Percentiles rank a stretch among this genome's conserved stretches.
phyloP scores from a whole-genome alignment of 352 stramenopile genomes.

The Pythium aristosporum region DNA sequence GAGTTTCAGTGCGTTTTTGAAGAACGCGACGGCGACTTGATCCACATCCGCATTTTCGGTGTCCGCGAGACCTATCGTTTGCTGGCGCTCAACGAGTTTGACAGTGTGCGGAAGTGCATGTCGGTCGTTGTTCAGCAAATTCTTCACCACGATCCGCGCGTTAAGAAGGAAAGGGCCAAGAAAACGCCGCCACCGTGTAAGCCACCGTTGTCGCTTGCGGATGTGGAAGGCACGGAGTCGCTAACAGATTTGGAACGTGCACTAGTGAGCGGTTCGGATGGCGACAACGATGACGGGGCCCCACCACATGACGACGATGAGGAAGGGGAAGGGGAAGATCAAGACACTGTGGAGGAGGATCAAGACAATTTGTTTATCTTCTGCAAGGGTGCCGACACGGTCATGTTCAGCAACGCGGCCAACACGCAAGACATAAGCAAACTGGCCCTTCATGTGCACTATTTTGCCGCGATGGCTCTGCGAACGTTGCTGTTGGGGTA shows the following conservation, averaged over 20 bases:
- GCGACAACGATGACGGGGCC: conserved; percentile 7
- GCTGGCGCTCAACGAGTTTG: conserved; percentile 84
- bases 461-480: conserved; percentile 87
- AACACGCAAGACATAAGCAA: conserved; percentile 77
- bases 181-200: conserved; percentile 23
- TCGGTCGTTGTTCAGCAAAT: conserved; percentile 73
- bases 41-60: conserved; percentile 77
- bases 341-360: conserved; percentile 16
- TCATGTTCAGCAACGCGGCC: conserved; percentile 83
- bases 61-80: conserved; percentile 72
- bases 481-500: conserved; percentile 85
- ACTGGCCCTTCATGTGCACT: conserved; percentile 77
- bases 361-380: conserved; percentile 75
- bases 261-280: conserved; percentile 18
- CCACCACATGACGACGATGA: conserved; percentile 24
- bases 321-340: conserved; percentile 13
- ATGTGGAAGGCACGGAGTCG: conserved; percentile 20
- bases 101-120: conserved; percentile 87
- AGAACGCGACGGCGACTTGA: conserved; percentile 69
- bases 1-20: conserved; percentile 85
- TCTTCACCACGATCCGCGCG: conserved; percentile 8
- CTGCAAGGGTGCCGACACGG: conserved; percentile 86
- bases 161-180: conserved; percentile 1
- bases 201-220: conserved; percentile 10
- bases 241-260: conserved; percentile 35